Evolutionary conservation across 106 monocot species (phyloP).

Genomic region (Xerophyta viscosa): DNA sequence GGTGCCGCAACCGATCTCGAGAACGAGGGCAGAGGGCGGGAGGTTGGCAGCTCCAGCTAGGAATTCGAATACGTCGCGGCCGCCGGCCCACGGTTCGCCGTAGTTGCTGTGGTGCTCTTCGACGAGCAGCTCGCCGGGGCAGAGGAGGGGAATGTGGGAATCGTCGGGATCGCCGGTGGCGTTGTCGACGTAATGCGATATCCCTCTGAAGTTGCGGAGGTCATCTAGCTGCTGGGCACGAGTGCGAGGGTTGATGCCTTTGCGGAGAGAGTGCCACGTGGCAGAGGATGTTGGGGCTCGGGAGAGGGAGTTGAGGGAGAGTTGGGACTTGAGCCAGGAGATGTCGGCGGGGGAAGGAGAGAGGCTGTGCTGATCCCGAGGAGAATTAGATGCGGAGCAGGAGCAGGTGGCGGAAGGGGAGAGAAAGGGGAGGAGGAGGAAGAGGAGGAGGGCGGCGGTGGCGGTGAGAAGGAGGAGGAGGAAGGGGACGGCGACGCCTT

Average conservation of each 20-base stretch:
- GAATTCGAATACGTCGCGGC: slow-evolving; percentile 91
- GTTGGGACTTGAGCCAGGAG: slow-evolving; percentile 47
- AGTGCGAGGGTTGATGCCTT: slow-evolving; percentile 75
- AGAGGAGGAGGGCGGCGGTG: slow-evolving; percentile 19
- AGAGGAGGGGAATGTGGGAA: slow-evolving; percentile 58
- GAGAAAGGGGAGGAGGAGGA: no score
- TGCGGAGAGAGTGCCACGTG: slow-evolving; percentile 53
- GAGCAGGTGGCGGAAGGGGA: slow-evolving; percentile 12
- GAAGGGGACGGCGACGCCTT: slow-evolving; percentile 20
- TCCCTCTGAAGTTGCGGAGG: slow-evolving; percentile 55
- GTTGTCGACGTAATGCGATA: slow-evolving; percentile 69
- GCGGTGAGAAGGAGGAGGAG: slow-evolving; percentile 21
- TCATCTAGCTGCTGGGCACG: slow-evolving; percentile 59
- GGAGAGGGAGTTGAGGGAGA: slow-evolving; percentile 33
- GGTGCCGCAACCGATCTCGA: slow-evolving; percentile 92
- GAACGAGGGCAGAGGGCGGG: slow-evolving; percentile 55
- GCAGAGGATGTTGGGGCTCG: slow-evolving; percentile 34
- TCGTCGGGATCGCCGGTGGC: slow-evolving; percentile 2
- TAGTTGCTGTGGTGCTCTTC: slow-evolving; percentile 99
- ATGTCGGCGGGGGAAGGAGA: slow-evolving; percentile 36
- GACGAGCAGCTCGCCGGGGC: slow-evolving; percentile 76
- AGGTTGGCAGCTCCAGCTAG: slow-evolving; percentile 50
- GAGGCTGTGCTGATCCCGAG: slow-evolving; percentile 14
- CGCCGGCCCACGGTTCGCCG: slow-evolving; percentile 98
- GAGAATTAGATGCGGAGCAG: slow-evolving; percentile 21